phyloP scores from a whole-genome alignment of 2,329 filamentous ascomycete species.

The Leptographium wingfieldii region DNA sequence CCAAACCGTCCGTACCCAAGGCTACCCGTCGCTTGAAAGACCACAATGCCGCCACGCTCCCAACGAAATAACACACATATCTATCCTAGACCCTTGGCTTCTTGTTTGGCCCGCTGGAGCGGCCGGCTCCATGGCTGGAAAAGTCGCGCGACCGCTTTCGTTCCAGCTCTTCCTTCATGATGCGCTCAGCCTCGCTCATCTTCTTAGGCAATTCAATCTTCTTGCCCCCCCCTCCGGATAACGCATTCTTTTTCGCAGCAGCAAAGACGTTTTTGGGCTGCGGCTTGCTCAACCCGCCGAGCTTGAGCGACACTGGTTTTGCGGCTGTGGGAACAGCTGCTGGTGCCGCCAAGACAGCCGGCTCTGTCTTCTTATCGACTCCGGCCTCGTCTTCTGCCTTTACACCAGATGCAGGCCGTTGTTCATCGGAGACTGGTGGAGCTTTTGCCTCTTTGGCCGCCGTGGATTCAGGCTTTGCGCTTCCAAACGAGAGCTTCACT shows the following conservation, averaged over 20 bases:
- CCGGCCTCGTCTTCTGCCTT: background rate
- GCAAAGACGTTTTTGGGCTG: slow-evolving; percentile 70
- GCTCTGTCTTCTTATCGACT: slow-evolving; percentile 1
- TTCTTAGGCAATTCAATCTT: slow-evolving; percentile 60
- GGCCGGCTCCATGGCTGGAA: slow-evolving; percentile 12
- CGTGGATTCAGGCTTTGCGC: slow-evolving; percentile 20
- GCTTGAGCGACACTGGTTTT: slow-evolving; percentile 48
- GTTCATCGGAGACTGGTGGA: background rate
- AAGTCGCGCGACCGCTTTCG: slow-evolving; percentile 46
- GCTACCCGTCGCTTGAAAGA: background rate
- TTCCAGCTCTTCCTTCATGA: slow-evolving; percentile 78
- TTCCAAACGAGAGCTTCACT: slow-evolving; percentile 57
- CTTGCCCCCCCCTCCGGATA: slow-evolving; percentile 43
- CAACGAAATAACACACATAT: background rate
- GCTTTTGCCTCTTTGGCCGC: slow-evolving; percentile 7
- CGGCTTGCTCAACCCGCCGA: slow-evolving; percentile 39
- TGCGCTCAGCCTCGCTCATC: slow-evolving; percentile 77
- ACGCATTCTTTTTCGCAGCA: slow-evolving; percentile 54
- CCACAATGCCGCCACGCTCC: background rate
- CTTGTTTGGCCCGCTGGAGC: slow-evolving; percentile 25
- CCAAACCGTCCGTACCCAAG: background rate
- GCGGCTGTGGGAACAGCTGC: background rate
- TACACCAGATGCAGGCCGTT: background rate
- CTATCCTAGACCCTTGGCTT: slow-evolving; percentile 28
- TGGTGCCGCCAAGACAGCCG: slow-evolving; percentile 3